Base-by-base conservation (phyloP, 2,329 filamentous ascomycete species). In the Whalleya microplaca region DNA sequence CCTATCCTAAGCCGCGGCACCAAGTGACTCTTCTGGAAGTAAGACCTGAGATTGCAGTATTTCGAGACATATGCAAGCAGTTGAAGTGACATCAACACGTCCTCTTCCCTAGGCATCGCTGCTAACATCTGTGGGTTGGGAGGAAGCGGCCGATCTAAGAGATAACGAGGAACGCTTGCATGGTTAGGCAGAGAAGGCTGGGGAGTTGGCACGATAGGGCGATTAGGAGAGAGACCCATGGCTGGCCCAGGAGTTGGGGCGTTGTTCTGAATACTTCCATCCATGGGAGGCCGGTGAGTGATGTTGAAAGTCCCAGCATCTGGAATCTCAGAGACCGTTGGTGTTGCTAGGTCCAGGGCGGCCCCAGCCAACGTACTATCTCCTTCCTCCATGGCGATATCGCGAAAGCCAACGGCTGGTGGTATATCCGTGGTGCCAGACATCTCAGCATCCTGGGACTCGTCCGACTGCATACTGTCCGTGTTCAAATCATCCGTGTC, bases 21-120 rank as follows among this genome's bases (percentile, higher is more conserved):
- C 10, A 98, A 81, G 69, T 99, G 95, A 41, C 93, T 96, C 72
- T 90, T 85, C 71, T 99, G 95, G 73, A 99, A 99, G 74, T 97
- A 99, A 3, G 91, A 89, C 18, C 95, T 87, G 27, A 99, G 84
- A 67, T 96, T 96, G 80, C 95, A 98, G 76, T 99, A 99, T 75
- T 99, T 99, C 21, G 93, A 97, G 54, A 99, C 94, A 72, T 99
- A 99, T 16, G 95, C 95, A 45, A 99, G 84, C 19, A 99, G 84
- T 75, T 99, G 95, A 40, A 99, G 82, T 5, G 95, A 97, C 94
- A 99, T 97, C 62, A 99, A 81, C 2, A 99, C 95, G 69, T 99
- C 95, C 73, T 99, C 95, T 67, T 99, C 95, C 48, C 95, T 87
- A 9, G 95, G 95, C 90, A 98, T 96, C 10, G 92, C 89, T 23